Evolutionary conservation across 2,329 filamentous ascomycete species (phyloP).

Genomic region (Nothophoma quercina): DNA sequence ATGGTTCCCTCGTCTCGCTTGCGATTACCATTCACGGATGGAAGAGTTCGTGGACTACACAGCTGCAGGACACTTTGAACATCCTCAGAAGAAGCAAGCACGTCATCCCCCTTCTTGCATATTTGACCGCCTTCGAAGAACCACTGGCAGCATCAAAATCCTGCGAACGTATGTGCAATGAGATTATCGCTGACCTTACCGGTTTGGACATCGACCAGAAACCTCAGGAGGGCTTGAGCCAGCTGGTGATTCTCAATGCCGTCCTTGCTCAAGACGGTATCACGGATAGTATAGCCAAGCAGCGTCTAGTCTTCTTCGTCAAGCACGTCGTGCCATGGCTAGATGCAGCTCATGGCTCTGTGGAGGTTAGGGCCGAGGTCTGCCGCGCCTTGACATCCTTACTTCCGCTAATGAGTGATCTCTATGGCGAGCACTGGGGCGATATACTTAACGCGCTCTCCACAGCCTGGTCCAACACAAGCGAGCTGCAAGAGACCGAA

Average conservation of each 20-base stretch:
- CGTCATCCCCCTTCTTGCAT: constrained; percentile 56
- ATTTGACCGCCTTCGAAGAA: constrained; percentile 58
- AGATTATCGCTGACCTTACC: constrained; percentile 67
- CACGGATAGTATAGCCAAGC: constrained; percentile 59
- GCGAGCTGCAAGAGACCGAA: constrained; percentile 36
- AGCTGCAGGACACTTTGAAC: constrained; percentile 49
- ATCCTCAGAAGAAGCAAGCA: constrained; percentile 47
- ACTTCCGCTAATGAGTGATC: constrained; percentile 76
- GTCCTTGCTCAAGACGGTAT: constrained; percentile 60
- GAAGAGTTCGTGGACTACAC: constrained; percentile 43
- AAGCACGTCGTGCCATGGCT: constrained; percentile 80
- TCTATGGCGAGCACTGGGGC: constrained; percentile 91
- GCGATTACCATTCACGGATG: constrained; percentile 53
- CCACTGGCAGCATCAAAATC: constrained; percentile 57
- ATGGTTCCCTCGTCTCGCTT: constrained; percentile 47
- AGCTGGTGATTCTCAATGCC: constrained; percentile 63
- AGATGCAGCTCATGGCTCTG: constrained; percentile 59
- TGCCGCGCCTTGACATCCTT: constrained; percentile 64
- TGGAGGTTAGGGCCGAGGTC: constrained; percentile 62
- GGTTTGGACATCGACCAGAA: constrained; percentile 57
- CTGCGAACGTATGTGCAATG: constrained; percentile 64
- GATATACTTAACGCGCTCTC: constrained; percentile 49
- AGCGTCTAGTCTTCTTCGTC: constrained; percentile 82
- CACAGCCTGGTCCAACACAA: constrained; percentile 44
- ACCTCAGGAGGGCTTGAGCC: constrained; percentile 54